These are phyloP conservation scores for Jaapia argillacea DNA, from an alignment of 768 basidiomycete genomes.

Conservation along the genomic window DNA sequence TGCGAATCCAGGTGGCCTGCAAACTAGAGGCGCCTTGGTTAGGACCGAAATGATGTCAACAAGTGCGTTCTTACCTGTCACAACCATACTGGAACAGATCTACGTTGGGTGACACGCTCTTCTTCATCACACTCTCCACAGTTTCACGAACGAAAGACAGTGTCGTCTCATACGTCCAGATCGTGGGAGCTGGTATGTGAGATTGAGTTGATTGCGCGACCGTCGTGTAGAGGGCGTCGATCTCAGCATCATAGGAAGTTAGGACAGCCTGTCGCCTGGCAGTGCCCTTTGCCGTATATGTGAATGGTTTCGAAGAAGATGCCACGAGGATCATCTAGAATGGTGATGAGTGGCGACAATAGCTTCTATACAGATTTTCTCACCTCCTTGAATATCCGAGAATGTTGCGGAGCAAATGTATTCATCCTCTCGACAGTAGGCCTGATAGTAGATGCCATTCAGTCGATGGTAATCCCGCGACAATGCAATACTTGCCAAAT, in stretches of 20 bases:
- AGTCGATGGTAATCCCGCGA: background rate
- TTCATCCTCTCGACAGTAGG: slow-evolving; percentile 31
- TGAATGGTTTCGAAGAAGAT: slow-evolving; percentile 29
- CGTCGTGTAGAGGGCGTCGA: slow-evolving; percentile 24
- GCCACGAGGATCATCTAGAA: slow-evolving; percentile 34
- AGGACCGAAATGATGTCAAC: background rate
- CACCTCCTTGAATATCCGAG: slow-evolving; percentile 36
- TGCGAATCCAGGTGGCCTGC: slow-evolving; percentile 27
- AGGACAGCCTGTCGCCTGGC: slow-evolving; percentile 26
- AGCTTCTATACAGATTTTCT: background rate
- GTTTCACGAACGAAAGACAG: slow-evolving; percentile 21
- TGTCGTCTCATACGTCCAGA: slow-evolving; percentile 15
- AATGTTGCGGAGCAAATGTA: slow-evolving; percentile 31
- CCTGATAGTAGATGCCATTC: slow-evolving; percentile 16
- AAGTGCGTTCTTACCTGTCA: slow-evolving; percentile 21
- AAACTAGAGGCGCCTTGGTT: slow-evolving; percentile 16
- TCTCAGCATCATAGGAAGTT: slow-evolving; percentile 29
- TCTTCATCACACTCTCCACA: slow-evolving; percentile 23
- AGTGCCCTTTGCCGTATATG: slow-evolving; percentile 31
- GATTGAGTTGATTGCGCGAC: slow-evolving; percentile 23
- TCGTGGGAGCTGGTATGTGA: slow-evolving; percentile 15
- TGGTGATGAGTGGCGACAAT: background rate
- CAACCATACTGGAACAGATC: slow-evolving; percentile 31
- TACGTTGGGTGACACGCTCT: slow-evolving; percentile 18
- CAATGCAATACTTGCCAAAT: slow-evolving; percentile 1